Evolutionary conservation across 805 yeast genomes (phyloP).

Genomic region (Suhomyces xylopsoci): DNA sequence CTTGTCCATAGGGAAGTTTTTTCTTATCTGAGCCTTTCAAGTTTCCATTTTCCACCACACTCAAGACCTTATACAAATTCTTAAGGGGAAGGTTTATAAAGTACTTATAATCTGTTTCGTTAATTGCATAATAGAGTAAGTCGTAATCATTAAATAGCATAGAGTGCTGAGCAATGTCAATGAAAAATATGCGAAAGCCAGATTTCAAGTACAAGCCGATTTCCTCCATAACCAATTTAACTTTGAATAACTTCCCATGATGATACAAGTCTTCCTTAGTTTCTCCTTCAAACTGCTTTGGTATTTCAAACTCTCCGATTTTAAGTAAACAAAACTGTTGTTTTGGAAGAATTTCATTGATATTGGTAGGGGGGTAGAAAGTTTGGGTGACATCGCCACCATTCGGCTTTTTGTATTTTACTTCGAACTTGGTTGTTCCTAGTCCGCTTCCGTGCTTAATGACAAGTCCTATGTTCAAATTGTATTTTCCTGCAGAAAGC

Average conservation of each 20-base stretch:
- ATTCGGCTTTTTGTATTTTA: conserved; percentile 28
- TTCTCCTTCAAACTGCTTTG: conserved; percentile 7
- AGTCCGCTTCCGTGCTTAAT: conserved; percentile 54
- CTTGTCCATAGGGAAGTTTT: conserved; percentile 12
- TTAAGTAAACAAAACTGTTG: conserved; percentile 48
- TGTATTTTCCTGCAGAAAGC: conserved; percentile 49
- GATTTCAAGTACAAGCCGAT: conserved; percentile 52
- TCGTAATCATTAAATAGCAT: conserved; percentile 41
- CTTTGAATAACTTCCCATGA: conserved; percentile 25
- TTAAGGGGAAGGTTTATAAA: conserved; percentile 47
- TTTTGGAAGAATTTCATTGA: conserved; percentile 56
- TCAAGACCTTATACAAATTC: conserved; percentile 45
- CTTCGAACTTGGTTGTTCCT: conserved; percentile 56
- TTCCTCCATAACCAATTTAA: conserved; percentile 53
- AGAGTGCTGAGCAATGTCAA: conserved; percentile 43
- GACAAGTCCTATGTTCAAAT: conserved; percentile 49
- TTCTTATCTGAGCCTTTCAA: background rate
- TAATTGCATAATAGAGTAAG: conserved; percentile 38
- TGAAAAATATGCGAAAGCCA: conserved; percentile 46
- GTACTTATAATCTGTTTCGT: conserved; percentile 39
- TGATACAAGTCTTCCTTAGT: background rate
- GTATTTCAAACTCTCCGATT: conserved; percentile 47
- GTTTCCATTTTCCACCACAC: conserved; percentile 30
- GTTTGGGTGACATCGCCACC: conserved; percentile 30
- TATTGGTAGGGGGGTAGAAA: conserved; percentile 55